Evolutionary conservation across 129 eudicot species (phyloP).

Genomic region (Artemisia argyi): DNA sequence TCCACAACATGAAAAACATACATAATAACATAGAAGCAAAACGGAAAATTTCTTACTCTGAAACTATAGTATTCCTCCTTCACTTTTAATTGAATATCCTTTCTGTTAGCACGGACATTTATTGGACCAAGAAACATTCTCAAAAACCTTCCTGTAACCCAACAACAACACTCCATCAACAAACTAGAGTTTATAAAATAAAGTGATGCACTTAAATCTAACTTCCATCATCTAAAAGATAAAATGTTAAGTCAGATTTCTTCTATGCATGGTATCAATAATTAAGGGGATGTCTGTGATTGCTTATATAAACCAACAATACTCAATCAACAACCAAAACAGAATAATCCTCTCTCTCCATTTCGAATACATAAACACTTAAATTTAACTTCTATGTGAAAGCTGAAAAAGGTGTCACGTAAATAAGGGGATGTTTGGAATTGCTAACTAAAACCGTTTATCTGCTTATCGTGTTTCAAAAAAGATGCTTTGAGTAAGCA

Average conservation of each 20-base stretch:
- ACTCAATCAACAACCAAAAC: neutral
- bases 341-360: too few relatives aligned
- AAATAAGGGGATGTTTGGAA: too few relatives aligned
- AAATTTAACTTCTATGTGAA: too few relatives aligned
- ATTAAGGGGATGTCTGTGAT: too few relatives aligned
- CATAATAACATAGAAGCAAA: neutral
- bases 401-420: too few relatives aligned
- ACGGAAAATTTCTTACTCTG: slow-evolving; percentile 50
- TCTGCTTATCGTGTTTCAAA: too few relatives aligned
- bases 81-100: slow-evolving; percentile 85
- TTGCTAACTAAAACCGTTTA: too few relatives aligned
- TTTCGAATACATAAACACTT: too few relatives aligned
- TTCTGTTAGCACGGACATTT: slow-evolving; percentile 78
- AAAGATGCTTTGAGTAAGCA: too few relatives aligned
- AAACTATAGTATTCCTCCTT: slow-evolving; percentile 90
- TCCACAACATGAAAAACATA: neutral
- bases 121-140: slow-evolving; percentile 94
- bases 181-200: slow-evolving; percentile 2
- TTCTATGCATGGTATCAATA: neutral
- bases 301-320: slow-evolving; percentile 3
- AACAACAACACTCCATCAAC: slow-evolving; percentile 14
- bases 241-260: too few relatives aligned
- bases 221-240: neutral
- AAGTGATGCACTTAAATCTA: neutral
- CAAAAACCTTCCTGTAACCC: slow-evolving; percentile 64